Conservation (phyloP, 345 rosid genomes). For the Turritis glabra region DNA sequence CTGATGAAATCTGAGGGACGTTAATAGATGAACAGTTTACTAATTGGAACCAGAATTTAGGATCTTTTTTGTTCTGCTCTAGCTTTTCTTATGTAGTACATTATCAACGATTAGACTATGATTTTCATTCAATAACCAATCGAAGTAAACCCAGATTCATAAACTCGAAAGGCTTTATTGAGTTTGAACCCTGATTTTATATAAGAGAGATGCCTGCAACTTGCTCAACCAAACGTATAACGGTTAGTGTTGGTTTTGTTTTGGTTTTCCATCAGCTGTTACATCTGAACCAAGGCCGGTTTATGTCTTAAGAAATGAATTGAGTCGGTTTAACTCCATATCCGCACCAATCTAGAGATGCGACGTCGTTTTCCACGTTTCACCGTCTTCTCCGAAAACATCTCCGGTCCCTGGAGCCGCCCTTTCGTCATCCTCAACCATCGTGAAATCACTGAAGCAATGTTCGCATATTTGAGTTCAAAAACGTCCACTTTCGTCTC, state of each 20-base stretch:
- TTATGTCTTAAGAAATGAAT: no score
- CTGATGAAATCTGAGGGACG: conserved; percentile 81
- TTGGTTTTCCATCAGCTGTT: not conserved
- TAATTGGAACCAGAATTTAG: not conserved
- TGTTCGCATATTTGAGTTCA: not conserved
- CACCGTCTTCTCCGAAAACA: not conserved
- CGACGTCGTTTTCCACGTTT: not conserved
- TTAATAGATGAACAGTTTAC: conserved; percentile 6
- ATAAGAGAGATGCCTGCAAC: not conserved
- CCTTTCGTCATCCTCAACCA: no score
- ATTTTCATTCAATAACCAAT: not conserved
- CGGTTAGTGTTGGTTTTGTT: no score
- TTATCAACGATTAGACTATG: no score
- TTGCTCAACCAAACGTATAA: not conserved
- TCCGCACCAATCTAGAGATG: not conserved
- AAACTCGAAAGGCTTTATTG: no score
- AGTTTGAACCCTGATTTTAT: no score
- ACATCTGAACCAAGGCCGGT: not conserved
- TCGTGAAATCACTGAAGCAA: not conserved
- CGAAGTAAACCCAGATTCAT: no score
- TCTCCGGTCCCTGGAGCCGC: not conserved
- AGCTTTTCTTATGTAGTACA: no score
- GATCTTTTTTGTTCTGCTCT: no score
- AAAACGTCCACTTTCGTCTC: not conserved
- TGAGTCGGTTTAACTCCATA: no score